These are phyloP conservation scores for Lentinus brumalis DNA, from an alignment of 768 basidiomycete genomes.

Conservation along the genomic window DNA sequence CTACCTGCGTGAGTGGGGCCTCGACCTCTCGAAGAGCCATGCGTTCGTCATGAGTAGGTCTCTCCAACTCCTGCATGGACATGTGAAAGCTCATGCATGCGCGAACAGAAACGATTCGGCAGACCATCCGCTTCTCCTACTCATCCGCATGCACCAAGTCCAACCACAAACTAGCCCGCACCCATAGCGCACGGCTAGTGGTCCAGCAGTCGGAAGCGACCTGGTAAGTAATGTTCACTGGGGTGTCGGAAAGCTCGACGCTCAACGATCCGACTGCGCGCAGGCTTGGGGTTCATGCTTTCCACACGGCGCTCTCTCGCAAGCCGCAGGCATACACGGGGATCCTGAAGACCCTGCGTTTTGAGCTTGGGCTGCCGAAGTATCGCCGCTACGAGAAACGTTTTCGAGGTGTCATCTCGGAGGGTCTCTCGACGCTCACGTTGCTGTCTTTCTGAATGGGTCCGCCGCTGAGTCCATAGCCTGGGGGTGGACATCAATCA, in stretches of 20 bases:
- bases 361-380: conserved; percentile 51
- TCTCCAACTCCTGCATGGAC: background rate
- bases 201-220: conserved; percentile 53
- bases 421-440: conserved; percentile 38
- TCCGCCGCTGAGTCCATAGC: too few relatives aligned
- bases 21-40: conserved; percentile 43
- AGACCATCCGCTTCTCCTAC: conserved; percentile 60
- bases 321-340: conserved; percentile 51
- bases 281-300: conserved; percentile 87
- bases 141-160: conserved; percentile 52
- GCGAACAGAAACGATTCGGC: conserved; percentile 58
- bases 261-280: background rate
- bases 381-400: conserved; percentile 44
- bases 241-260: background rate
- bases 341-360: conserved; percentile 50
- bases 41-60: conserved; percentile 59
- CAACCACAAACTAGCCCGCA: conserved; percentile 40
- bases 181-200: conserved; percentile 40
- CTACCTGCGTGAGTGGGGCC: conserved; percentile 69
- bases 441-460: conserved; percentile 26
- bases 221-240: conserved; percentile 53
- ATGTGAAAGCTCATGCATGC: background rate
- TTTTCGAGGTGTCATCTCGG: conserved; percentile 50
- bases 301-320: conserved; percentile 60
- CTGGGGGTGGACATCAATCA: too few relatives aligned